These are phyloP conservation scores for Elasticomyces elasticus DNA, from an alignment of 495 filamentous ascomycete species.

Conservation along the genomic window DNA sequence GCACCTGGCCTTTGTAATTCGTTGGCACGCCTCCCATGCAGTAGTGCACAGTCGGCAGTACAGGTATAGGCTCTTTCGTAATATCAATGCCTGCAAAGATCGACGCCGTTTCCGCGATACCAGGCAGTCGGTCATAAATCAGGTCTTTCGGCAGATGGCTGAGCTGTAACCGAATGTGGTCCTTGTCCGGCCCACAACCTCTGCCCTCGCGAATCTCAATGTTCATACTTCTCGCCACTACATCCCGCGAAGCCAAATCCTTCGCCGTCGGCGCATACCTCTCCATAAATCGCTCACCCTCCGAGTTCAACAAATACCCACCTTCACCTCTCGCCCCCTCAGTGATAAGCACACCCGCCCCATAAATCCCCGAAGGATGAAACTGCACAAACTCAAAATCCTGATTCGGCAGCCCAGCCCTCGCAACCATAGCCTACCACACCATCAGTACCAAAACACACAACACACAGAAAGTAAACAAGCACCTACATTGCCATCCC, in stretches of 20 bases:
- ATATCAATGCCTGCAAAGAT: constrained; percentile 97
- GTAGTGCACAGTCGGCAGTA: constrained; percentile 95
- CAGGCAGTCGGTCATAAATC: constrained; percentile 89
- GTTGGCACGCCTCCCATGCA: constrained; percentile 99
- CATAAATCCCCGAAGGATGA: constrained; percentile 97
- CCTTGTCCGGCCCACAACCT: constrained; percentile 91
- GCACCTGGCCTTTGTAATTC: constrained; percentile 89
- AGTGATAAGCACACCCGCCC: constrained; percentile 93
- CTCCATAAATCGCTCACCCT: constrained; percentile 98
- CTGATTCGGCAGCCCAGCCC: constrained; percentile 93
- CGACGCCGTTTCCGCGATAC: constrained; percentile 94
- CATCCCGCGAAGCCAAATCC: constrained; percentile 89
- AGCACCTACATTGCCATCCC: constrained; percentile 97
- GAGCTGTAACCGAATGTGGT: constrained; percentile 94
- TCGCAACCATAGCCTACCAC: constrained; percentile 94
- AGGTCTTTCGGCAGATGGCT: constrained; percentile 85
- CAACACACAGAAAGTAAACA: background rate
- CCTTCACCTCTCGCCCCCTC: constrained; percentile 96
- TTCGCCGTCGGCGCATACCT: constrained; percentile 94
- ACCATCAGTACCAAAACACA: constrained; percentile 68
- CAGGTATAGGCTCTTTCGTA: constrained; percentile 90
- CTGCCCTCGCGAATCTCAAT: constrained; percentile 94
- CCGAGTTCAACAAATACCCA: constrained; percentile 87
- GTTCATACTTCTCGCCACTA: constrained; percentile 95
- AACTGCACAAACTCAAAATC: constrained; percentile 99